These are phyloP conservation scores for Neoboletus subvelutipes DNA, from an alignment of 768 basidiomycete species.

Conservation along the genomic window DNA sequence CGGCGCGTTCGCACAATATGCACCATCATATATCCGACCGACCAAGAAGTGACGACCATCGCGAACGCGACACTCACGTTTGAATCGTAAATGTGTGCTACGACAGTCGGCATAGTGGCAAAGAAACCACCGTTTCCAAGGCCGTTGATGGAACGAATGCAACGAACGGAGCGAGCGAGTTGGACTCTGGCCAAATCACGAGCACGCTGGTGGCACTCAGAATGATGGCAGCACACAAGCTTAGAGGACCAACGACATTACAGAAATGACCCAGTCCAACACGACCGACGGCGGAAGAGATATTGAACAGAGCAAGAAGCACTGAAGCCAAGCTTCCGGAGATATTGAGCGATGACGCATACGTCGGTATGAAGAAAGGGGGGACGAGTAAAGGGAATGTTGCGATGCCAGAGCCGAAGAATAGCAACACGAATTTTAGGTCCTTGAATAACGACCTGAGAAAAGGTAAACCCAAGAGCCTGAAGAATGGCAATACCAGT, in stretches of 20 bases:
- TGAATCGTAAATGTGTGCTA: conserved; percentile 30
- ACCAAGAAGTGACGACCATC: conserved; percentile 36
- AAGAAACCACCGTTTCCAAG: conserved; percentile 35
- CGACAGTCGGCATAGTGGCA: conserved; percentile 33
- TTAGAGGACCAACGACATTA: neutral
- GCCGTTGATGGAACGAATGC: conserved; percentile 29
- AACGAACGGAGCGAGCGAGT: conserved; percentile 14
- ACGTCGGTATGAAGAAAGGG: conserved; percentile 38
- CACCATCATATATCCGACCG: conserved; percentile 29
- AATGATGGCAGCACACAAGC: neutral
- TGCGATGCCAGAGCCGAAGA: conserved; percentile 33
- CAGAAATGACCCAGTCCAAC: neutral
- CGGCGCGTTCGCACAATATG: neutral
- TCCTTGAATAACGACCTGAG: conserved; percentile 13
- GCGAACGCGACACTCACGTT: conserved; percentile 33
- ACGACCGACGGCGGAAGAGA: neutral
- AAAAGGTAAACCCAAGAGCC: neutral
- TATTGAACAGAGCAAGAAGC: neutral
- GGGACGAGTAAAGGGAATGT: conserved; percentile 36
- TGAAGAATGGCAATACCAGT: conserved; percentile 16
- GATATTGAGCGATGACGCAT: conserved; percentile 10
- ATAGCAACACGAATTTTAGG: conserved; percentile 23
- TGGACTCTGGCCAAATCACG: neutral
- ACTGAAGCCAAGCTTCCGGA: neutral
- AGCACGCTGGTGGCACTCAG: neutral